These are phyloP conservation scores for Stereocaulon alpinum DNA, from an alignment of 495 filamentous ascomycete genomes.

Conservation along the genomic window DNA sequence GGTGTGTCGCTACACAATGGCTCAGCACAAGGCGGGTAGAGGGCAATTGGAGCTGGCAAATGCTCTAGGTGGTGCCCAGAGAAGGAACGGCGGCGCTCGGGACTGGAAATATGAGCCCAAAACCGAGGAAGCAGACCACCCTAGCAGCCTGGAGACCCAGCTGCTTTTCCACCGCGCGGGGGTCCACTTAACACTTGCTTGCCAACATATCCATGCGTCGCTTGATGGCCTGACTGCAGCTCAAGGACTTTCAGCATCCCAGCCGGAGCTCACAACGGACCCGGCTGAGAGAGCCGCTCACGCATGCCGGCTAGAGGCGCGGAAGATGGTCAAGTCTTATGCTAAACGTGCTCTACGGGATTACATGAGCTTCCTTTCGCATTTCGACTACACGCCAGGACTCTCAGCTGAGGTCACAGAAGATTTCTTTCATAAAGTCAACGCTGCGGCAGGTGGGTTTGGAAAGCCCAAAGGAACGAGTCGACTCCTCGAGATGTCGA, in stretches of 20 bases:
- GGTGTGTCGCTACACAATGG: slow-evolving; percentile 43
- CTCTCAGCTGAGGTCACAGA: slow-evolving; percentile 51
- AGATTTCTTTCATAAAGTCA: slow-evolving; percentile 56
- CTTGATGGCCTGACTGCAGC: slow-evolving; percentile 23
- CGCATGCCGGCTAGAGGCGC: slow-evolving; percentile 42
- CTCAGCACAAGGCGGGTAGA: slow-evolving; percentile 33
- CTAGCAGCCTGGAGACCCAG: slow-evolving; percentile 61
- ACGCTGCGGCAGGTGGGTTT: slow-evolving; percentile 40
- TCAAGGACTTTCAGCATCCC: neutral
- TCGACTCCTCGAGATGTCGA: slow-evolving; percentile 23
- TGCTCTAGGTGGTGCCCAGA: slow-evolving; percentile 30
- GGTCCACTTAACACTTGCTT: slow-evolving; percentile 62
- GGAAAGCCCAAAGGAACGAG: slow-evolving; percentile 23
- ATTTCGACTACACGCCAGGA: slow-evolving; percentile 68
- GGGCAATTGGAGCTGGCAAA: slow-evolving; percentile 38
- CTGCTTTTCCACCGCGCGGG: slow-evolving; percentile 66
- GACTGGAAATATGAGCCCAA: slow-evolving; percentile 40
- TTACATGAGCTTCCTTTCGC: slow-evolving; percentile 54
- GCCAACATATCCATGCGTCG: slow-evolving; percentile 47
- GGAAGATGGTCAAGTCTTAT: slow-evolving; percentile 55
- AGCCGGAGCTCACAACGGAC: neutral
- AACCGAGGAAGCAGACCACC: slow-evolving; percentile 58
- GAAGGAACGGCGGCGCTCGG: slow-evolving; percentile 33
- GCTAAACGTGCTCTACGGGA: slow-evolving; percentile 66
- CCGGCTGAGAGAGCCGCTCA: slow-evolving; percentile 27